Base-by-base conservation (phyloP, 441 rosid species). In the Melastoma candidum region DNA sequence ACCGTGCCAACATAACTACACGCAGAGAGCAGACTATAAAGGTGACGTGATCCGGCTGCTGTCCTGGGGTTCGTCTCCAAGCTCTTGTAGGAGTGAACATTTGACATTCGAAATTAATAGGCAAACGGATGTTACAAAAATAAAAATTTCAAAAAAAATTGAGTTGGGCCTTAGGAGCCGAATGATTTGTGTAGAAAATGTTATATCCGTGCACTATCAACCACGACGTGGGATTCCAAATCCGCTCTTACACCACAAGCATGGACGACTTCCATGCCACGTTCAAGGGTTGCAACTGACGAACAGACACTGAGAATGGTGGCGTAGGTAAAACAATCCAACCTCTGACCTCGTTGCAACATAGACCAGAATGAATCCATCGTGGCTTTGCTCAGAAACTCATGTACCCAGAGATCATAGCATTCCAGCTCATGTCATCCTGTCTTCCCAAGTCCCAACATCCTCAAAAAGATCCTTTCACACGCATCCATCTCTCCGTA, bases 301-400 rank as follows among this genome's bases (percentile, higher is more conserved):
- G 97, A 95, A 77, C 87, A 87, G 50, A 96, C 96, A 59, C 97
- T 90, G 45, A 90, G 92, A 74, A 90, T 83, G 1, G 97, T 87
- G 47, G 97, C 96, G 71, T 84, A 79, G 67, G 85, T 81, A 81
- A 79, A 87, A 52, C 59, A 56, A 67, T 84, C 97, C 74, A 90
- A 63, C 56, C 66, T 73, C 61, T 78, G 85, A 59, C 96, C 95
- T 25, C 65, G 74, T 60, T 74, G 90, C 79, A 84, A 64, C 87
- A 87, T 75, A 62, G 66, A 69, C 84, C 82, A 87, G 41, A 83
- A 87, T 75, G 87, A 67, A 69, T 81, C 80, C 79, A 87, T 17
- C 22, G 22, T 77, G 58, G 95, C 97, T 67, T 90, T 75, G 58
- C 74, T 56, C 66, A 87, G 68, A 27, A 63, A 66, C 50, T 79